These are phyloP conservation scores for Scutellaria minor DNA, from an alignment of 257 asterid species.

Conservation along the genomic window DNA sequence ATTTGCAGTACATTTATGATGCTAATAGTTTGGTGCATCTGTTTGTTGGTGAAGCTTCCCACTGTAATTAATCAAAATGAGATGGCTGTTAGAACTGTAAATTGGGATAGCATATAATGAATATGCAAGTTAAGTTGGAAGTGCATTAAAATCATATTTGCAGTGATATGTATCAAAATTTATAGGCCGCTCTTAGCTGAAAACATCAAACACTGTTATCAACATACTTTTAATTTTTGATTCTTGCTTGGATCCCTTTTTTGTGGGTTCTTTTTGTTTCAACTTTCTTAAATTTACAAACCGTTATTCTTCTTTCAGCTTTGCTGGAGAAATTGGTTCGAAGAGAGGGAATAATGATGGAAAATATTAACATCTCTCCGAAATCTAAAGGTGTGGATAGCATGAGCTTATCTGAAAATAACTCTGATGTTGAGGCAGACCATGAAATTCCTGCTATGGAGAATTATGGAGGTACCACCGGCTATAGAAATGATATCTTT, in stretches of 20 bases:
- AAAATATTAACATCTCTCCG: constrained; percentile 60
- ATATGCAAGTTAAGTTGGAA: neutral
- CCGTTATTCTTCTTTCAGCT: constrained; percentile 52
- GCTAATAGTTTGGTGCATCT: neutral
- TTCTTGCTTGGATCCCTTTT: neutral
- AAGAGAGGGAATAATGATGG: constrained; percentile 44
- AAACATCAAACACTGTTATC: neutral
- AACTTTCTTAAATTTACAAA: constrained; percentile 3
- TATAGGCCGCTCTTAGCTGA: neutral
- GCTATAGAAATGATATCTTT: neutral
- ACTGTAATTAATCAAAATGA: neutral
- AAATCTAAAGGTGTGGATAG: constrained; percentile 62
- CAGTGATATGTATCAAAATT: neutral
- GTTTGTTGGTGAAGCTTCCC: constrained; percentile 16
- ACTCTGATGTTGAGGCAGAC: constrained; percentile 52
- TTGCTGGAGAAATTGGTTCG: constrained; percentile 58
- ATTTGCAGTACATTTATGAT: neutral
- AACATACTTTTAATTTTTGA: neutral
- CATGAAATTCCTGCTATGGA: constrained; percentile 41
- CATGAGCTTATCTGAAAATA: constrained; percentile 48
- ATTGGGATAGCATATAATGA: neutral
- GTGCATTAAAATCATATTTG: neutral
- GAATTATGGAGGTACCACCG: constrained; percentile 48
- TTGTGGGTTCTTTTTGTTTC: constrained; percentile 14
- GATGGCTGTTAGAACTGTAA: neutral